Percentiles rank a stretch among this genome's conserved stretches.
Conservation (phyloP, 345 rosid genomes). For the Cardamine chenopodiifolia region DNA sequence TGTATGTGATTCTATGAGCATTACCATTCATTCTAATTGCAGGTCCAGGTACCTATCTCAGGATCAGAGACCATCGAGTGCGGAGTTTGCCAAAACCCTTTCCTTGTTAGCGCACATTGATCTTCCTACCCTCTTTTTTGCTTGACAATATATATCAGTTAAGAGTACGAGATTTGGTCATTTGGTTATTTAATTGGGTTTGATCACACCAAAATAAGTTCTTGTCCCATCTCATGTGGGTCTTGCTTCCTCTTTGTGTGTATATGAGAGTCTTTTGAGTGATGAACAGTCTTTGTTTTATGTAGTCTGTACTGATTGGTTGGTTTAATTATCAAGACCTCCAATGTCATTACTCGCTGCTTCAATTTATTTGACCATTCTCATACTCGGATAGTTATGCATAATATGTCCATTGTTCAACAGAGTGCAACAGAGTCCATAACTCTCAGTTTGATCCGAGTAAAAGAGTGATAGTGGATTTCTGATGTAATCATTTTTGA, state of each 20-base stretch:
- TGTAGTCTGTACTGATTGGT: background rate
- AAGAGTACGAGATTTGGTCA: constrained; percentile 23
- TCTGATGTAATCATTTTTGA: background rate
- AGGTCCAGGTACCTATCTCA: constrained; percentile 98
- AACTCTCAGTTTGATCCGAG: background rate
- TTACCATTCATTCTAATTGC: constrained; percentile 31
- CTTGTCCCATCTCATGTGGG: constrained; percentile 18
- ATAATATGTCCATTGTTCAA: background rate
- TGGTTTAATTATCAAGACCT: constrained; percentile 27
- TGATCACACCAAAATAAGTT: constrained; percentile 28
- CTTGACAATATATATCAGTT: constrained; percentile 24
- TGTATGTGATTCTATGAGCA: constrained; percentile 3
- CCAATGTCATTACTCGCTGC: background rate
- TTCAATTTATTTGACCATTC: background rate
- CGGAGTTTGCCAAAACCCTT: constrained; percentile 96
- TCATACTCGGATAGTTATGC: background rate
- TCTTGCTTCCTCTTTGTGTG: constrained; percentile 31
- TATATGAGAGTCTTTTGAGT: constrained; percentile 38
- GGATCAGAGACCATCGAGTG: constrained; percentile 99
- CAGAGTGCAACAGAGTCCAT: background rate
- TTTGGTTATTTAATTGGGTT: constrained; percentile 31
- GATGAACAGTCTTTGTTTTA: constrained; percentile 23
- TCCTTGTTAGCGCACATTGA: constrained; percentile 90
- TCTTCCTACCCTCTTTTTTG: constrained; percentile 16
- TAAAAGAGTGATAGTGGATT: background rate